Percentiles rank a stretch among this genome's conserved stretches.
Evolutionary conservation across 371 early-diverging fungal genomes (phyloP).

Genomic region (Capniomyces stellatus): DNA sequence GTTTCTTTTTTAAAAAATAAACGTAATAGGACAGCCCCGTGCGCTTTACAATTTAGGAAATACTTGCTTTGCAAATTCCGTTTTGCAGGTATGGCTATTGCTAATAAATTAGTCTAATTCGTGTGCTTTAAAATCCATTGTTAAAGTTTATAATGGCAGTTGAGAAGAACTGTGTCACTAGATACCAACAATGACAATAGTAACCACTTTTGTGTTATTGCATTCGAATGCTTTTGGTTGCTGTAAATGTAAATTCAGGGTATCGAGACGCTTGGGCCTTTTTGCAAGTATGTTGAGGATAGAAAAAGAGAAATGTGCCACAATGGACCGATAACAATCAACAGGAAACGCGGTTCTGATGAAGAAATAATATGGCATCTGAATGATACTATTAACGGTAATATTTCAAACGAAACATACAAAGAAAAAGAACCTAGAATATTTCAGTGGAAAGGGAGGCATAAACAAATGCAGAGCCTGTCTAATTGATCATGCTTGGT

Average conservation of each 20-base stretch:
- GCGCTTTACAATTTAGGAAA: constrained; percentile 82
- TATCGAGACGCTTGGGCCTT: background rate
- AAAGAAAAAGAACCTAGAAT: background rate
- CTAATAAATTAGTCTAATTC: background rate
- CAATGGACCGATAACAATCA: background rate
- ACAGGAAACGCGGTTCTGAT: background rate
- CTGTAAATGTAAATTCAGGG: background rate
- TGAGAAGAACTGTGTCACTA: background rate
- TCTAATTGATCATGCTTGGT: background rate
- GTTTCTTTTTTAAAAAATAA: too few relatives aligned
- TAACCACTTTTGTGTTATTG: background rate
- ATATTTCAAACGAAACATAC: background rate
- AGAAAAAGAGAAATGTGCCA: background rate
- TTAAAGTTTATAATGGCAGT: background rate
- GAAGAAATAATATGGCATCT: background rate
- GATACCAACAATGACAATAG: background rate
- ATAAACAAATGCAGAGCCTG: background rate
- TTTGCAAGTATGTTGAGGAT: constrained; percentile 1
- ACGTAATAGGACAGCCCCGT: constrained; percentile 18
- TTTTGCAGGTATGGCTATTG: constrained; percentile 35
- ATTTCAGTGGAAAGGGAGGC: background rate
- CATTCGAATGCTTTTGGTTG: background rate
- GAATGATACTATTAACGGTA: constrained; percentile 3
- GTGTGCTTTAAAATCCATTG: background rate
- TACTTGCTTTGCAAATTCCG: constrained; percentile 90